Evolutionary conservation across 176 grass and related monocot genomes (phyloP), one percentile per base, ranked within the genome.

Genomic region (Chloris gayana): DNA sequence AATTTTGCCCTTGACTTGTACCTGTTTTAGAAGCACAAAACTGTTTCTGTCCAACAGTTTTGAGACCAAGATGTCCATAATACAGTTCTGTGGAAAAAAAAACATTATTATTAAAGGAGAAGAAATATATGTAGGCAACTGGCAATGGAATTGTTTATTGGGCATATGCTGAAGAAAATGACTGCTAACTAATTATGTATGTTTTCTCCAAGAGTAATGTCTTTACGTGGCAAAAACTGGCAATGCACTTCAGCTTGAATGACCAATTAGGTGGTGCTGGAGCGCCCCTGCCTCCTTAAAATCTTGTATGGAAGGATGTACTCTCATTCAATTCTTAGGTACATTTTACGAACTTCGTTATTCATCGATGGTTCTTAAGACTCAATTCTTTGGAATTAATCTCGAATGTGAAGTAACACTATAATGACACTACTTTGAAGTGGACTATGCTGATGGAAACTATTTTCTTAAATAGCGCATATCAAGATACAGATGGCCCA

Each of bases 401-500:
- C 32, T 54, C 34, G 14, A 49, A 11, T 67, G 29, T n/a, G n/a
- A n/a, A n/a, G n/a, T n/a, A 15, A 32, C 14, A 34, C 29, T 14
- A 67, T 32, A 58, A 26, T 65, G 66, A 57, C 41, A 27, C 21
- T 38, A 46, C 13, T 54, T 35, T 9, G 5, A 24, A 41, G 66
- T 50, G 44, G 47, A 22, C 39, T 70, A 56, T 70, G 35, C 44
- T 34, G 34, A 64, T 72, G 63, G 3, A 69, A 51, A 6, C 49
- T 63, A 62, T 75, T 51, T 66, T 79, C 62, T 37, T 18, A 79
- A 34, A 46, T 54, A 38, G 45, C 9, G 31, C 50, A 26, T 79
- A 63, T 84, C 49, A 62, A 51, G 41, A 53, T 74, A 75, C 21
- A 27, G 51, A 62, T 79, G 70, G 31, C 33, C 70, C 53, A 25